Conservation (phyloP, 371 early-diverging fungal species). For the Zancudomyces culisetae region DNA sequence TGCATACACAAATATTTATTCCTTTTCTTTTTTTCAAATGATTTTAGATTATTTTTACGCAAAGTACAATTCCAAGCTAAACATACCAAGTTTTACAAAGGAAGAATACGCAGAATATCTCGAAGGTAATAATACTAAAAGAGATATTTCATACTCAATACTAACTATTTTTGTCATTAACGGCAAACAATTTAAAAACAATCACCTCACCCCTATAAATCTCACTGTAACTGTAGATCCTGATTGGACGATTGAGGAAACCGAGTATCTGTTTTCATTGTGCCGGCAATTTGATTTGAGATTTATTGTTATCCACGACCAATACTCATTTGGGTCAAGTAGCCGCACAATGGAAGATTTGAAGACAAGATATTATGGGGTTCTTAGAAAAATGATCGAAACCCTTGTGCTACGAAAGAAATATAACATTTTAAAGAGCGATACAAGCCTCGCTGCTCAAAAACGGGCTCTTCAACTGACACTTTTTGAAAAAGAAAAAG, state of each 20-base stretch:
- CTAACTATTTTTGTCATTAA: no score
- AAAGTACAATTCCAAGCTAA: conserved; percentile 11
- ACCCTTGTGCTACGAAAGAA: neutral
- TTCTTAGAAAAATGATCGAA: conserved; percentile 11
- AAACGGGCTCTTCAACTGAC: neutral
- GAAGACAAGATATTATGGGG: conserved; percentile 57
- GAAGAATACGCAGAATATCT: conserved; percentile 20
- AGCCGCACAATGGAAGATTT: conserved; percentile 39
- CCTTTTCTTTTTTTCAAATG: no score
- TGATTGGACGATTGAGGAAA: conserved; percentile 72
- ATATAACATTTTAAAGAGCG: neutral
- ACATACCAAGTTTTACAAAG: conserved; percentile 14
- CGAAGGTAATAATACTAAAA: neutral
- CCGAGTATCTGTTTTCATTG: conserved; percentile 56
- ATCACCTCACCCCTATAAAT: conserved; percentile 44
- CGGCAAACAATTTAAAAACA: conserved; percentile 16
- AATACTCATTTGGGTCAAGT: conserved; percentile 29
- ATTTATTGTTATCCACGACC: conserved; percentile 65
- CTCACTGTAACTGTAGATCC: conserved; percentile 31
- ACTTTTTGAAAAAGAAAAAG: conserved; percentile 18
- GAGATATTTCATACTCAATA: neutral
- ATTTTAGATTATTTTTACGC: conserved; percentile 18
- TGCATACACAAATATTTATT: neutral
- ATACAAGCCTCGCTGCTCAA: neutral
- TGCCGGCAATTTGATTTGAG: conserved; percentile 59